Evolutionary conservation across 2,329 filamentous ascomycete species (phyloP), one percentile per base, ranked within the genome.

Genomic region (Epichloe sylvatica): DNA sequence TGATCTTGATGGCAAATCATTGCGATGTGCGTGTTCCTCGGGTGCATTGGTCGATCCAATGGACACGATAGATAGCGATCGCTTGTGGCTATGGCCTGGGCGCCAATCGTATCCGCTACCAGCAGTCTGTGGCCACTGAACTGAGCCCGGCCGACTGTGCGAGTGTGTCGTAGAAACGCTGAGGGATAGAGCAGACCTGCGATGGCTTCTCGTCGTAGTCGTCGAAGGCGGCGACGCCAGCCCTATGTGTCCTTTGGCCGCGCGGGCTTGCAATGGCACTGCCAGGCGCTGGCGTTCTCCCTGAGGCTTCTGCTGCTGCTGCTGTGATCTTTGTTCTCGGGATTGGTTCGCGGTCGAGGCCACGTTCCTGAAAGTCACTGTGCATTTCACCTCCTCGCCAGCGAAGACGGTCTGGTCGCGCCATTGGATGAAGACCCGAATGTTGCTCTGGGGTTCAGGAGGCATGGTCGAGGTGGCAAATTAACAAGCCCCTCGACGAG

Each of bases 401-500:
- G 92, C 87, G 70, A 97, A 98, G 60, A 98, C 87, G 54, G 86
- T 90, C 66, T 91, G 83, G 64, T 94, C 86, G 66, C 88, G 84
- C 86, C 91, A 98, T 70, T 84, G 83, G 67, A 98, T 87, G 66
- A 91, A 95, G 68, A 96, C 91, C 67, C 90, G 86, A 65, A 98
- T 88, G 72, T 94, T 91, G 69, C 71, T 72, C 53, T 65, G 59
- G 56, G 60, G 63, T 60, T 75, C 71, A 57, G 71, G 65, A 57
- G 72, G 65, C 74, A 77, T 78, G 62, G 57, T 68, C 62, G 52
- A 45, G 23, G 23, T 17, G n/a, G 19, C 23, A 44, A 23, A 21
- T 17, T 15, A 15, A 51, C 48, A 52, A 56, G 55, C 43, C 56
- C 52, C 59, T 66, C 61, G 64, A 55, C 55, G 57, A 53, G 59